Evolutionary conservation across 768 basidiomycete species (phyloP).

Genomic region (Cyathus striatus): DNA sequence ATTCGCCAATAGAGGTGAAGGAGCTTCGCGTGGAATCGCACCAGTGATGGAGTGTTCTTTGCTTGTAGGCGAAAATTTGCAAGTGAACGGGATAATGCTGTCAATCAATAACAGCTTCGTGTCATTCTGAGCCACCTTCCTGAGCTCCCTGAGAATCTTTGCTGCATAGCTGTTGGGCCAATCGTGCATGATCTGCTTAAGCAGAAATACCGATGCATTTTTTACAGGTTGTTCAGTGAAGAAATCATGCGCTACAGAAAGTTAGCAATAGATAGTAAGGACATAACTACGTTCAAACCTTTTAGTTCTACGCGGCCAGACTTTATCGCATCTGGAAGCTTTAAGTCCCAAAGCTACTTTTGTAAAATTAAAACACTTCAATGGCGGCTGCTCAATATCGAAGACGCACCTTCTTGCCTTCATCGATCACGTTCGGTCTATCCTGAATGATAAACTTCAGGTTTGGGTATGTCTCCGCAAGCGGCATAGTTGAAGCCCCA

Average conservation of each 20-base stretch:
- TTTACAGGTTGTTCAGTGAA: constrained; percentile 34
- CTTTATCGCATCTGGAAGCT: constrained; percentile 16
- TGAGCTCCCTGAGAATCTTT: constrained; percentile 31
- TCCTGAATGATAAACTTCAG: constrained; percentile 45
- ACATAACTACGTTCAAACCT: constrained; percentile 10
- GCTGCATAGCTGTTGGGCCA: constrained; percentile 47
- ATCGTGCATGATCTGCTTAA: constrained; percentile 59
- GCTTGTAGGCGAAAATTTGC: constrained; percentile 18
- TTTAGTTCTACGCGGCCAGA: constrained; percentile 20
- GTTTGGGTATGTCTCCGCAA: constrained; percentile 14
- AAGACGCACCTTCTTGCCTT: constrained; percentile 28
- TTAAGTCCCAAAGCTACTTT: constrained; percentile 12
- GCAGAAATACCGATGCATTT: constrained; percentile 44
- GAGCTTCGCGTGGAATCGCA: constrained; percentile 17
- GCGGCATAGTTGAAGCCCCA: constrained; percentile 22
- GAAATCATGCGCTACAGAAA: constrained; percentile 21
- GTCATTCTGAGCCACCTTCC: constrained; percentile 24
- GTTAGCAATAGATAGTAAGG: neutral
- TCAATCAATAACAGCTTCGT: constrained; percentile 40
- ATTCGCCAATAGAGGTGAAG: constrained; percentile 31
- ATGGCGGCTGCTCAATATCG: neutral
- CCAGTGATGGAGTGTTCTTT: constrained; percentile 14
- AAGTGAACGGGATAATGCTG: constrained; percentile 30
- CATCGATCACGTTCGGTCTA: constrained; percentile 31
- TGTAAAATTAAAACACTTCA: neutral